phyloP scores from a whole-genome alignment of 140 eudicot species.

The Senecio squalidus region DNA sequence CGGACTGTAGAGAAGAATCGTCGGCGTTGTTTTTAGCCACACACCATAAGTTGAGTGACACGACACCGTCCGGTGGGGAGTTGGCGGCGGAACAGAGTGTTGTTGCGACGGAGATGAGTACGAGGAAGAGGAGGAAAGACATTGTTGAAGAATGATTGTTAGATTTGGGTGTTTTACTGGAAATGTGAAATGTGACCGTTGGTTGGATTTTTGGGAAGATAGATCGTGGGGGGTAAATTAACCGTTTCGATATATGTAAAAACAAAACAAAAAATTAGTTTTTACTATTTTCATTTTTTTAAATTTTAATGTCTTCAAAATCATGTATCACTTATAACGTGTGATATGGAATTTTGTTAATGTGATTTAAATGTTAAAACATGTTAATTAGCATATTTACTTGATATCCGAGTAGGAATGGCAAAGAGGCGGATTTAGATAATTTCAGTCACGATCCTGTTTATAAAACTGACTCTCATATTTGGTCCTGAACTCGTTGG shows the following conservation, averaged over 20 bases:
- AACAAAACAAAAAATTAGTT: too few relatives aligned
- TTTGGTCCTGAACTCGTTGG: too few relatives aligned
- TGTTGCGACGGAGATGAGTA: slow-evolving; percentile 10
- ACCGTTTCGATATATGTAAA: too few relatives aligned
- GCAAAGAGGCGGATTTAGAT: too few relatives aligned
- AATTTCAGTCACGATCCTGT: too few relatives aligned
- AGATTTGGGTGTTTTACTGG: background rate
- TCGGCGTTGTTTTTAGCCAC: slow-evolving; percentile 57
- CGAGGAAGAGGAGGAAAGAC: slow-evolving; percentile 27
- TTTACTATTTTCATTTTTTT: background rate
- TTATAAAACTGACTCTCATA: too few relatives aligned
- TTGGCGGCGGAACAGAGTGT: slow-evolving; percentile 10
- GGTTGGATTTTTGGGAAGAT: background rate
- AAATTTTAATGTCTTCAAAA: background rate
- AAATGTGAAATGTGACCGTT: background rate
- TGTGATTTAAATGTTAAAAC: too few relatives aligned
- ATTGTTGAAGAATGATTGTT: slow-evolving; percentile 10
- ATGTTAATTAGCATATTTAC: too few relatives aligned
- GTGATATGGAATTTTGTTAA: too few relatives aligned
- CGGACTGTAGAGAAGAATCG: slow-evolving; percentile 41
- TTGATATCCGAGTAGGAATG: too few relatives aligned
- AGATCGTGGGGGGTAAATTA: background rate
- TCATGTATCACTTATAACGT: too few relatives aligned
- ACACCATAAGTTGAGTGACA: slow-evolving; percentile 43
- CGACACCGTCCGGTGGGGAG: slow-evolving; percentile 33